Conservation (phyloP, 2,329 filamentous ascomycete species). For the Metarhizium guizhouense region DNA sequence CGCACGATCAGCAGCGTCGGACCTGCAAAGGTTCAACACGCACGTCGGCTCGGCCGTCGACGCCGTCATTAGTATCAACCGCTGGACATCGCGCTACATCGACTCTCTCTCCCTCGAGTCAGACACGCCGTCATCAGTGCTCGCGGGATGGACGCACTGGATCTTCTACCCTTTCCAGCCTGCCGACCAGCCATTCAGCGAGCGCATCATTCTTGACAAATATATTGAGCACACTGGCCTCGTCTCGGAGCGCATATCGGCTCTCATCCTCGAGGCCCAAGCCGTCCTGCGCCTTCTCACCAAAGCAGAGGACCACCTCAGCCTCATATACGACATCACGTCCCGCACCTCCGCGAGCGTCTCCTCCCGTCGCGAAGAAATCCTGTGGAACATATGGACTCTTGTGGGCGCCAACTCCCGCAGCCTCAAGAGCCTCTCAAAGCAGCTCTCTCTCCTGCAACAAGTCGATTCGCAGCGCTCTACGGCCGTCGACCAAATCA, state of each 20-base stretch:
- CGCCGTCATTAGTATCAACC: constrained; percentile 64
- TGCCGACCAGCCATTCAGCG: constrained; percentile 35
- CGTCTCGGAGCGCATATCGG: constrained; percentile 59
- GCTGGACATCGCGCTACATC: constrained; percentile 64
- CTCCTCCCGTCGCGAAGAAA: constrained; percentile 50
- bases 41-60: constrained; percentile 68
- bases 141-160: constrained; percentile 34
- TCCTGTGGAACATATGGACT: constrained; percentile 65
- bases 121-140: constrained; percentile 23
- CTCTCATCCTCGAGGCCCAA: constrained; percentile 62
- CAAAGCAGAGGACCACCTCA: constrained; percentile 60
- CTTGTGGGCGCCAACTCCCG: constrained; percentile 61
- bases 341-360: constrained; percentile 53
- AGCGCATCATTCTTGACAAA: constrained; percentile 58
- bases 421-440: constrained; percentile 50
- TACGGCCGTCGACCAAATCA: constrained; percentile 59
- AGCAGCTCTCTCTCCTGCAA: constrained; percentile 54
- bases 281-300: constrained; percentile 56
- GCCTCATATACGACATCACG: constrained; percentile 60
- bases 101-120: constrained; percentile 44
- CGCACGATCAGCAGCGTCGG: constrained; percentile 52
- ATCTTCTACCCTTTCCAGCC: constrained; percentile 55
- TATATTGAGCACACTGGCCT: constrained; percentile 65
- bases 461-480: constrained; percentile 59
- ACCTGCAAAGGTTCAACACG: constrained; percentile 67